Evolutionary conservation across 257 asterid species (phyloP), one percentile per base, ranked within the genome.

Genomic region (Solanum acaule): DNA sequence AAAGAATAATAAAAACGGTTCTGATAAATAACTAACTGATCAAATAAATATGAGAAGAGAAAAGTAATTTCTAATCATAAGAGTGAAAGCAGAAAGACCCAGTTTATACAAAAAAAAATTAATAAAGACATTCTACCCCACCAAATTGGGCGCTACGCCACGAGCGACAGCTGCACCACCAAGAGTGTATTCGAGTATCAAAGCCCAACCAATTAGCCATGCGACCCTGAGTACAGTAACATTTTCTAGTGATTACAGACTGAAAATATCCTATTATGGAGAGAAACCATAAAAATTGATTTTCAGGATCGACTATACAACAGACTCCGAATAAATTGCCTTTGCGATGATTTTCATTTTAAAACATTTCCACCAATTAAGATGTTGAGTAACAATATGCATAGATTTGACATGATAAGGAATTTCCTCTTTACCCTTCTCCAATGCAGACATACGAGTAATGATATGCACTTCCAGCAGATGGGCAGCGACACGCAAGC

Each of bases 151-250:
- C 7, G 99, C 94, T 89, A 97, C 91, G 89, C 99, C 99, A 67
- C 99, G 98, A 88, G 99, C 99, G 92, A 96, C 99, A 14, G 99
- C 98, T 68, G 99, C 93, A 86, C 99, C 99, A 88, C 99, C 99
- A 82, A 97, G 93, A 25, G 99, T 97, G 93, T 96, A 97, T 88
- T 97, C 99, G 90, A 97, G 91, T 92, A 97, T 96, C 91, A 97
- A 78, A 4, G 98, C 98, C 99, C 99, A 96, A 4, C 99, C 99
- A 88, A 97, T 92, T 90, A 97, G 89, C 99, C 99, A 97, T 84
- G 99, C 99, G 88, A 96, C 95, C 87, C 99, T 96, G 93, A 75
- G 52, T 72, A 33, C 15, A 72, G 79, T 16, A 72, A 72, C 79
- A 72, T 33, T 33, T 33, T 72, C 42, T 33, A 72, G 79, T 33